Percentiles rank a stretch among this genome's conserved stretches.
Conservation (phyloP, 345 rosid genomes). For the Citrus inodora region DNA sequence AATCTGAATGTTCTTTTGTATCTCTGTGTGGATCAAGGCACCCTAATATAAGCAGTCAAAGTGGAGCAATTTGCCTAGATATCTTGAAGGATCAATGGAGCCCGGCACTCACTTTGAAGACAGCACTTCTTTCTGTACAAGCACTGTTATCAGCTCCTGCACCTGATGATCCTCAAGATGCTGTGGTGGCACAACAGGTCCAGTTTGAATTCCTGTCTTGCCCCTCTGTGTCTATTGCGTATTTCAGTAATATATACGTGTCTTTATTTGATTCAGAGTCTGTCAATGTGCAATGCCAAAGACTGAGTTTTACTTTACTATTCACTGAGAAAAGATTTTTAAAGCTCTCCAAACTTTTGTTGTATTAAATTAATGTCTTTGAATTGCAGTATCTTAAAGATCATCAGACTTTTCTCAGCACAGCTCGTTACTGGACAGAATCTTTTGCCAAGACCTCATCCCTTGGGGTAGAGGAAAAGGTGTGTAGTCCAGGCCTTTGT, state of each 20-base stretch:
- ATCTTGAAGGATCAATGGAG: conserved; percentile 99
- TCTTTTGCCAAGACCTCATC: conserved; percentile 83
- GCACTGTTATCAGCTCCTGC: conserved; percentile 93
- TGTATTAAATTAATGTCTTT: not conserved
- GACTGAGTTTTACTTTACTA: not conserved
- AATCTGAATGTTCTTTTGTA: not conserved
- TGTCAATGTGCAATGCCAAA: not conserved
- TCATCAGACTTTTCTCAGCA: conserved; percentile 76
- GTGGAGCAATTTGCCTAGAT: conserved; percentile 98
- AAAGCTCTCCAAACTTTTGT: not conserved
- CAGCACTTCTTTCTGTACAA: conserved; percentile 94
- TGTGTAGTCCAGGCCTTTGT: conserved; percentile 18
- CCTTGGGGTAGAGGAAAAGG: conserved; percentile 84
- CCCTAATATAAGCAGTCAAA: conserved; percentile 98
- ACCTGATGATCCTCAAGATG: conserved; percentile 99
- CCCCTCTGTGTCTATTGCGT: not conserved
- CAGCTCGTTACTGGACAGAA: conserved; percentile 99
- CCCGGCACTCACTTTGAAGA: conserved; percentile 97
- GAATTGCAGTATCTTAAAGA: conserved; percentile 75
- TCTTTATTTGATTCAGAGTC: not conserved
- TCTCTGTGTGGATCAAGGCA: conserved; percentile 56
- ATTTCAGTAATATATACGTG: not conserved
- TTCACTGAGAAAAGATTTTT: not conserved
- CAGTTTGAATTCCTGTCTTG: conserved; percentile 11
- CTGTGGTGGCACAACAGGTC: conserved; percentile 99